Base-by-base conservation (phyloP, 768 basidiomycete genomes). In the Amanita subjunquillea region DNA sequence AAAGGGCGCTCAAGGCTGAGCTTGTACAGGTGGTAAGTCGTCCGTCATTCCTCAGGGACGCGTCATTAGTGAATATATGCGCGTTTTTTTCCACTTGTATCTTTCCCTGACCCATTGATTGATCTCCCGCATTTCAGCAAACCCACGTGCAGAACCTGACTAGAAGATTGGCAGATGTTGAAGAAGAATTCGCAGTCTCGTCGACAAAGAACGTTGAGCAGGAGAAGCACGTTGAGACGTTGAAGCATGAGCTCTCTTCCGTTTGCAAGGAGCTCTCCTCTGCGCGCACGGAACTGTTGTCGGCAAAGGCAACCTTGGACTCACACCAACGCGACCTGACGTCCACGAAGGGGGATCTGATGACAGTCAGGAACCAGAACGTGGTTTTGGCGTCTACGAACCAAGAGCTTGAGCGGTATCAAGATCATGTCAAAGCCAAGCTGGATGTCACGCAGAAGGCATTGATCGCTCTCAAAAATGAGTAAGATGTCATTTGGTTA, bases 351-450 rank as follows among this genome's bases (percentile, higher is more conserved):
- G 15, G 6, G 2, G 51, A 53, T 17, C 10, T 53, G 12, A 46
- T n/a, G 22, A 10, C 36, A 36, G 25, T 25, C 29, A 46, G 36
- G 12, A 42, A 53, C 43, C 42, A 46, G 43, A 53, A 53, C 17
- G 3, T 42, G 15, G 23, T 22, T 13, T 9, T 53, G 6, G 32
- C 34, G 17, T 37, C 42, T 22, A 36, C 42, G 27, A 53, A 53
- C 22, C 36, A 45, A 27, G 51, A 46, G 29, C 36, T 53, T 17
- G 43, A 53, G 25, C 30, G 43, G 25, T 34, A 53, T 37, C 44
- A 53, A n/a, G 22, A 29, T 10, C 15, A n/a, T 34, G 25, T 53
- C 51, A 44, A 37, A n/a, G 27, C 51, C 23, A 53, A 53, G 25
- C 23, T 53, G 27, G 51, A 45, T 4, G 15, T 22, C 6, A 30